phyloP scores from a whole-genome alignment of 2,329 filamentous ascomycete species.

The Cladobotryum mycophilum region DNA sequence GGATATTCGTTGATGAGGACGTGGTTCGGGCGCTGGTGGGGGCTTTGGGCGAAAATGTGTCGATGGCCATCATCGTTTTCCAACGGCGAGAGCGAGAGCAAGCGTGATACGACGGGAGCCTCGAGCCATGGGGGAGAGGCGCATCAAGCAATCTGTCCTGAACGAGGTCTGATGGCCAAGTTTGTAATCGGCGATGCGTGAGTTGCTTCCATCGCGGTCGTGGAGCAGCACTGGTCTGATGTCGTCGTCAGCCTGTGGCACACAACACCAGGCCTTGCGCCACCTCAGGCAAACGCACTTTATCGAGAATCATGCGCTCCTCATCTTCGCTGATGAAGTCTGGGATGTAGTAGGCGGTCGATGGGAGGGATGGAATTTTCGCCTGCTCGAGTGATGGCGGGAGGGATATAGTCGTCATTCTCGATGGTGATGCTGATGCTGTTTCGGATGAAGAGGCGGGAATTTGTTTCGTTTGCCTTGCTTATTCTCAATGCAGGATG shows the following conservation, averaged over 20 bases:
- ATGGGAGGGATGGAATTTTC: slow-evolving; percentile 51
- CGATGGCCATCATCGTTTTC: slow-evolving; percentile 18
- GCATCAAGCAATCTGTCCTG: slow-evolving; percentile 69
- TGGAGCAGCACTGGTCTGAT: slow-evolving; percentile 54
- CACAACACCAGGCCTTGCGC: background rate
- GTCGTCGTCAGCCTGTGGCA: slow-evolving; percentile 3
- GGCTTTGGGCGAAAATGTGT: slow-evolving; percentile 55
- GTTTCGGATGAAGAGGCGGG: background rate
- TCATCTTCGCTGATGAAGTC: slow-evolving; percentile 75
- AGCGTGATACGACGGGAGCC: slow-evolving; percentile 59
- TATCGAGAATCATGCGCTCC: slow-evolving; percentile 63
- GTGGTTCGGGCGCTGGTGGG: slow-evolving; percentile 77
- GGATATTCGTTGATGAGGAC: slow-evolving; percentile 90
- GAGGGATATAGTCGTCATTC: slow-evolving; percentile 23
- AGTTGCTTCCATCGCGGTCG: slow-evolving; percentile 81
- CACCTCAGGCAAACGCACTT: slow-evolving; percentile 40
- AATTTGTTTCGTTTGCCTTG: too few species aligned
- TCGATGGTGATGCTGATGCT: slow-evolving; percentile 3
- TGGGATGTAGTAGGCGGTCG: slow-evolving; percentile 74
- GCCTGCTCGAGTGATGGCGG: slow-evolving; percentile 45
- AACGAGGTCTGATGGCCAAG: slow-evolving; percentile 79
- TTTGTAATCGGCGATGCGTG: slow-evolving; percentile 83
- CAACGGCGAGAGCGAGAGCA: slow-evolving; percentile 33
- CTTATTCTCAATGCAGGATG: too few species aligned
- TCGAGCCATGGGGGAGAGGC: slow-evolving; percentile 71